Evolutionary conservation across 306 rosid species (phyloP).

Genomic region (Vachellia pachyceras): DNA sequence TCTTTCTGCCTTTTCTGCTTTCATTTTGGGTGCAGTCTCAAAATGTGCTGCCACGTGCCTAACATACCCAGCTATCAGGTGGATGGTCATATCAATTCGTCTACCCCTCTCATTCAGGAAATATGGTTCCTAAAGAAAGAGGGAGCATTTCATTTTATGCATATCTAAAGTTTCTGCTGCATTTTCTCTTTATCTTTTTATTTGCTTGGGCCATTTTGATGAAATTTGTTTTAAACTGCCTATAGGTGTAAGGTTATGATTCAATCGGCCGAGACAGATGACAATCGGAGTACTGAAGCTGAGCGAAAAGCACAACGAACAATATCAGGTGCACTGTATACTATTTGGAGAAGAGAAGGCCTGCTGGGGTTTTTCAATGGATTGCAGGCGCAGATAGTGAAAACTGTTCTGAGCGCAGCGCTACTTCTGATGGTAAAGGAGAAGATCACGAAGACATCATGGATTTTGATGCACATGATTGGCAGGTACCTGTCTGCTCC

Average conservation of each 20-base stretch:
- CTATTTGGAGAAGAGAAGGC: conserved; percentile 88
- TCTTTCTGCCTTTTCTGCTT: conserved; percentile 87
- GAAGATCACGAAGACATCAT: conserved; percentile 78
- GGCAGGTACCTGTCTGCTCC: conserved; percentile 58
- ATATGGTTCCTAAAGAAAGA: conserved; percentile 14
- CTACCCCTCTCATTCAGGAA: neutral
- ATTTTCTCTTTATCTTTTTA: conserved; percentile 10
- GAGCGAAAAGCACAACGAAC: conserved; percentile 63
- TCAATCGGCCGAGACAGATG: conserved; percentile 80
- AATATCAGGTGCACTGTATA: conserved; percentile 65
- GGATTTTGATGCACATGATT: conserved; percentile 73
- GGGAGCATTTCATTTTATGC: conserved; percentile 8
- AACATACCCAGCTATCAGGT: conserved; percentile 99
- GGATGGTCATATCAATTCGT: conserved; percentile 34
- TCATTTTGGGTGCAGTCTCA: conserved; percentile 84
- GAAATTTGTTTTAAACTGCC: conserved; percentile 37
- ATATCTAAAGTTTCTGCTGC: conserved; percentile 11
- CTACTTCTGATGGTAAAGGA: conserved; percentile 92
- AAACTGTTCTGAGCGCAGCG: conserved; percentile 93
- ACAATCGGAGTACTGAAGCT: conserved; percentile 50
- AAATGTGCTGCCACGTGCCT: conserved; percentile 89
- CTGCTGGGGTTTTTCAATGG: conserved; percentile 89
- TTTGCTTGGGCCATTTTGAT: conserved; percentile 28
- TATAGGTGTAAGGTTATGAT: conserved; percentile 90
- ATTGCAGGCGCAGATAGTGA: conserved; percentile 84